Base-by-base conservation (phyloP, 2,329 filamentous ascomycete species). In the Beauveria australis region DNA sequence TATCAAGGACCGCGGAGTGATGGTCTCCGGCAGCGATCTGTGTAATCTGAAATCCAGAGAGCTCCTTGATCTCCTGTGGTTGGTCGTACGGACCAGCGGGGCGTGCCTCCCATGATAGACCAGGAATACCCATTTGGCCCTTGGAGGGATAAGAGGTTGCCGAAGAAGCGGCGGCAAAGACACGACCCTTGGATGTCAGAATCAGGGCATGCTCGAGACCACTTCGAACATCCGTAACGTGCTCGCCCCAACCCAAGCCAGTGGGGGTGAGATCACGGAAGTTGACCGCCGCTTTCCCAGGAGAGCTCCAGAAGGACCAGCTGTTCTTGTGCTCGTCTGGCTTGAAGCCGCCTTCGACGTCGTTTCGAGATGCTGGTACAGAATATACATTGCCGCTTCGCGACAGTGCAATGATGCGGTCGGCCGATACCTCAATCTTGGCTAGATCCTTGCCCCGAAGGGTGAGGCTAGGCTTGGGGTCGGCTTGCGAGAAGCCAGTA, bases 151-250 rank as follows among this genome's bases (percentile, higher is more conserved):
- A 97, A 56, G 86, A 81, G 61, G 89, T 83, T 19, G 86, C 86
- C 63, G 89, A 91, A 2, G 91, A 87, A 2, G 91, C 93, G n/a
- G 89, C 87, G 2, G 92, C 89, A 74, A 95, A 97, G 40, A 97
- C 82, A 46, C 93, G 89, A 1, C 94, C 94, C 57, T 83, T 84
- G 52, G 85, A 91, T 0, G 93, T 97, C 63, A 97, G 80, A 54
- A 99, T 80, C 0, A 97, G 80, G 37, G 88, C 89, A 72, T 97
- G 93, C 69, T 97, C 92, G 16, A 90, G 80, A 2, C 94, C 94
- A 64, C 88, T 86, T 62, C 85, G 83, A 61, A 97, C 83, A 56
- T 91, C 82, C 0, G 83, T 83, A 8, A 97, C 78, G 62, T 82
- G 89, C 73, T 96, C 92, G 37, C 83, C 84, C 75, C 85, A 87